Base-by-base conservation (phyloP, 2,329 filamentous ascomycete species). In the Keithomyces neogunnii region DNA sequence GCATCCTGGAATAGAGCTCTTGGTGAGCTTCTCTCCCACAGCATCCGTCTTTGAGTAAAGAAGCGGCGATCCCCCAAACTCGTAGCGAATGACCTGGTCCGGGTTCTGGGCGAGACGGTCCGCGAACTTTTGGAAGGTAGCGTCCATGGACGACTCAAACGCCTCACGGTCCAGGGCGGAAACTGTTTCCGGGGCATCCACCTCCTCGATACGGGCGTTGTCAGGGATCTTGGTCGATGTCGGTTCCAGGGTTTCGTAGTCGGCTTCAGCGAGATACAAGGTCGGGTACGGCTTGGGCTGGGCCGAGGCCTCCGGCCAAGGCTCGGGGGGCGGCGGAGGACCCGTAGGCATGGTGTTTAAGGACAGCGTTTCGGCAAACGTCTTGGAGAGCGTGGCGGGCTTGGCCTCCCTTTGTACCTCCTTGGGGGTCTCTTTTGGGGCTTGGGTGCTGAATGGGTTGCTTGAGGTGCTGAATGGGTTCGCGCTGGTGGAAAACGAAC, bases 171-270 rank as follows among this genome's bases (percentile, higher is more conserved):
- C 87, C 57, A 88, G 82, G 7, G 57, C 59, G 2, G 68, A 71
- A 2, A 54, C 50, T 3, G 68, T 67, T 52, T 71, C 68, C 2
- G 67, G 57, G 19, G 68, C 66, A 51, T 71, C 70, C 1, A 64
- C 63, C n/a, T 69, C 68, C 46, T 71, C 68, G 13, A 71, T 57
- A 8, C 72, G 69, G 11, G 74, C 69, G 51, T 78, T 73, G 11
- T 72, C 72, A 53, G 73, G 74, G 36, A 76, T 76, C 43, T 78
- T 76, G 2, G 57, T 54, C 0, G 78, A 77, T 2, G 64, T 73
- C 60, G 58, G 82, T 55, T 89, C 88, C 30, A 97, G 79, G 3
- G 86, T 88, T 68, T 99, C 93, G 69, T 89, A 95, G 63, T 96
- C 92, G 48, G 92, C 92, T 59, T 97, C 93, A 48, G 85, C 76